Evolutionary conservation across 2,329 filamentous ascomycete species (phyloP), one percentile per base, ranked within the genome.

Genomic region (Botrytis fragariae): DNA sequence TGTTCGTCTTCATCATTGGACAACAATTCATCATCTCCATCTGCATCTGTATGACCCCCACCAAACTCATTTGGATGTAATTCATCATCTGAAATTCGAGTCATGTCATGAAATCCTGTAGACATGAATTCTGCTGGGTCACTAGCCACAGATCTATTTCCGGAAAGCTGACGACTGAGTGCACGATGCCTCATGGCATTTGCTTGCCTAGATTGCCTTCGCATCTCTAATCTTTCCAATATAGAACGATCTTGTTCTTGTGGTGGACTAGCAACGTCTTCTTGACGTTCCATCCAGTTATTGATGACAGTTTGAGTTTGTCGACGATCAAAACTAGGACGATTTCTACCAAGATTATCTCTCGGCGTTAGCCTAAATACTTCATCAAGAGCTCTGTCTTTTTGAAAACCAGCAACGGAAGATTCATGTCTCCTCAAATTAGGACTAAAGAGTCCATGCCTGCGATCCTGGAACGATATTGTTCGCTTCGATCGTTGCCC

Each of bases 331-430:
- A 89, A 86, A 69, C 88, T 86, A 67, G 87, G 86, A 65, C 89
- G 87, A 2, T 87, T 90, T 29, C 88, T 86, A 71, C 91, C 83
- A 3, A 89, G 86, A 12, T 87, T 87, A 68, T 89, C 85, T 74
- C 91, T 91, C 42, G 92, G 93, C 0, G 90, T 89, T 29, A 88
- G 86, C 74, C 93, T 88, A 81, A 98, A 98, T 0, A 98, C 94
- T 80, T 98, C 95, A 77, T 97, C 95, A 35, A 98, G 84, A 12
- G 94, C 95, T 71, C 90, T 91, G 77, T 98, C 95, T 79, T 98
- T 97, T 78, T 95, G 93, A 78, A 92, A 95, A 1, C 94, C 96
- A 51, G 92, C 90, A 70, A 97, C 90, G 0, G 95, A 98, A 74
- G 95, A 94, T 80, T 97, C 94, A 62, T 94, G 90, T 39, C 94